phyloP scores from a whole-genome alignment of 2,329 filamentous ascomycete species.

The Fusarium anguioides region DNA sequence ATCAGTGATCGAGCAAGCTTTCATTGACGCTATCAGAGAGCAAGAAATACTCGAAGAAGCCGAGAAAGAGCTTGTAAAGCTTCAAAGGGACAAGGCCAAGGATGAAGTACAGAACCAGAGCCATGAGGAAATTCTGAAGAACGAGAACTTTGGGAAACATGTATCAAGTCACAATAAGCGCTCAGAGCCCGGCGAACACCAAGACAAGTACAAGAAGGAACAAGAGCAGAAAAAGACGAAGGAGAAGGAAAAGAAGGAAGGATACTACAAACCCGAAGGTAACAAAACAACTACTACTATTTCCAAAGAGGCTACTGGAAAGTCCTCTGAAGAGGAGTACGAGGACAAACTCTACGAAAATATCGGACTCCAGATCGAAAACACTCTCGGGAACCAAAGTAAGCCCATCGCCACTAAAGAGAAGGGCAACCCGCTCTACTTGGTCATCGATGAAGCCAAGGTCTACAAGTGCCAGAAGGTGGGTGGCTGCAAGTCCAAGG shows the following conservation, averaged over 20 bases:
- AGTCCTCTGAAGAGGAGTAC: background rate
- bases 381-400: background rate
- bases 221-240: background rate
- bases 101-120: background rate
- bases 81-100: background rate
- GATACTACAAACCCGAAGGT: background rate
- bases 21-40: background rate
- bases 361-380: background rate
- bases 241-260: background rate
- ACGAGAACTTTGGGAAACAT: slow-evolving; percentile 1
- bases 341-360: slow-evolving; percentile 19
- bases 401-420: too few relatives aligned
- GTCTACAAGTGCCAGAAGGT: slow-evolving; percentile 1
- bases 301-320: background rate
- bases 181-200: background rate
- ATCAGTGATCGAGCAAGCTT: background rate
- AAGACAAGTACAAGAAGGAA: background rate
- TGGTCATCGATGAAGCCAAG: slow-evolving; percentile 2
- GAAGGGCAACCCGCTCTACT: background rate
- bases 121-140: background rate
- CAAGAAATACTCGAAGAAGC: background rate
- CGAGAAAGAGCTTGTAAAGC: background rate
- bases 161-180: background rate
- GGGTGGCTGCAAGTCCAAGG: background rate
- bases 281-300: background rate